Conservation (phyloP, 176 grass and related monocot species). For the Avena sativa region DNA sequence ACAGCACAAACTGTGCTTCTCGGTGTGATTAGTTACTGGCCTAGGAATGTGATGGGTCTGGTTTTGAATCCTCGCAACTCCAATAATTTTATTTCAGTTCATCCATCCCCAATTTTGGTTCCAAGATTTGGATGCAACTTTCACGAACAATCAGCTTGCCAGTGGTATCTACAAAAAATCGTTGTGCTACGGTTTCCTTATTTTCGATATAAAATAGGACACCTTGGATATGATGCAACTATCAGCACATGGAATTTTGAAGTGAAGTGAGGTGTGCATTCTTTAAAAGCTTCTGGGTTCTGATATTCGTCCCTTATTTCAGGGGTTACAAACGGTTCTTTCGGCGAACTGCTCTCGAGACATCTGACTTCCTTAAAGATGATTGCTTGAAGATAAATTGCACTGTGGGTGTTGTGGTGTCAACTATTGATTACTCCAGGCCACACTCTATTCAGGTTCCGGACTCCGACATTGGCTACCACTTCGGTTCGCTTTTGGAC, state of each 20-base stretch:
- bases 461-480: constrained; percentile 81
- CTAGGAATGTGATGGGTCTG: neutral
- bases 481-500: constrained; percentile 83
- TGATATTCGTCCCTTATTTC: constrained; percentile 41
- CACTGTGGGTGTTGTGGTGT: constrained; percentile 91
- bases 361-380: constrained; percentile 86
- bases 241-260: neutral
- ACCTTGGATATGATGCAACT: neutral
- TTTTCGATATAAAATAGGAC: neutral
- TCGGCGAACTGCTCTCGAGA: constrained; percentile 78
- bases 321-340: constrained; percentile 98
- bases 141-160: neutral
- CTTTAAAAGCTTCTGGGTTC: constrained; percentile 13
- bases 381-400: constrained; percentile 99
- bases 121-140: neutral
- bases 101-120: neutral
- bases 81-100: neutral
- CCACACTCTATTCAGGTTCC: constrained; percentile 77
- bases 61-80: neutral
- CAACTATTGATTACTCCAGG: constrained; percentile 72
- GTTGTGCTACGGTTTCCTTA: neutral
- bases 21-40: neutral
- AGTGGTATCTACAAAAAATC: neutral
- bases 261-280: neutral
- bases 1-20: constrained; percentile 6